phyloP scores from a whole-genome alignment of 225 moss, liverwort and hornwort species.

The Straminergon stramineum region DNA sequence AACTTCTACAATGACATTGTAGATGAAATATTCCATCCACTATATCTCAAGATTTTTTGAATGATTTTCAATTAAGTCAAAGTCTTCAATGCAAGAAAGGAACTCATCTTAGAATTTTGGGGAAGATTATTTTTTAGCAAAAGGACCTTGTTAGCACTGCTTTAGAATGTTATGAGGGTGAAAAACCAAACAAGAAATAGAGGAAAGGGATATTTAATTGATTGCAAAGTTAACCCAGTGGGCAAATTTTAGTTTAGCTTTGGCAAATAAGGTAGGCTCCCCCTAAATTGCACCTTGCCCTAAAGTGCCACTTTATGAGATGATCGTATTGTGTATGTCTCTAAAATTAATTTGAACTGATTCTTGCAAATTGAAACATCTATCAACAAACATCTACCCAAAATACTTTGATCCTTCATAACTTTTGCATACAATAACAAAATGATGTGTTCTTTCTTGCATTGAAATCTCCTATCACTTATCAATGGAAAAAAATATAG shows the following conservation, averaged over 20 bases:
- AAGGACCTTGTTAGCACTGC: too few relatives aligned
- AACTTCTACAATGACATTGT: too few relatives aligned
- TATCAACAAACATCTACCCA: neutral
- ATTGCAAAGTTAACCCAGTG: neutral
- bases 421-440: neutral
- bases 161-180: neutral
- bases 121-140: too few relatives aligned
- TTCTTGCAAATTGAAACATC: neutral
- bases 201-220: neutral
- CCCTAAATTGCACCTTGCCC: fast-evolving
- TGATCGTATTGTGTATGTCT: neutral
- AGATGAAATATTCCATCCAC: too few relatives aligned
- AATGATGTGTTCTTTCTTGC: neutral
- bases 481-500: neutral
- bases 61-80: too few relatives aligned
- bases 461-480: neutral
- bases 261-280: neutral
- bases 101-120: too few relatives aligned
- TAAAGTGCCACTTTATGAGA: neutral
- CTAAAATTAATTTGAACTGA: neutral
- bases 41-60: too few relatives aligned
- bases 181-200: too few relatives aligned
- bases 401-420: neutral
- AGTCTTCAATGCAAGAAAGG: too few relatives aligned
- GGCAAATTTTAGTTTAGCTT: neutral